Conservation (phyloP, 495 filamentous ascomycete species). For the Tricharina praecox region DNA sequence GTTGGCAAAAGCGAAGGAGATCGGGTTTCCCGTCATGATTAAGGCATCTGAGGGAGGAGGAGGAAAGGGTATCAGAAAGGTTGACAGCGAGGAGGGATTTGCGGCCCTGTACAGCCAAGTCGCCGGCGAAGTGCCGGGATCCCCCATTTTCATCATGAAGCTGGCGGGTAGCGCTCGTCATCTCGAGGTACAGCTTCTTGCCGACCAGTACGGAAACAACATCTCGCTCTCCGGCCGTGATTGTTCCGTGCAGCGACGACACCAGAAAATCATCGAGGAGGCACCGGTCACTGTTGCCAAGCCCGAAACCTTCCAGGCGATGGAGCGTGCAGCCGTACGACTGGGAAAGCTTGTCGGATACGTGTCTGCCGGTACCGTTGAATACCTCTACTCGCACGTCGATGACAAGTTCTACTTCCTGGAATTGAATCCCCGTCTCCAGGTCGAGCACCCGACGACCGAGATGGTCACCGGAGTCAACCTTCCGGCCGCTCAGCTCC, state of each 20-base stretch:
- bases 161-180: slow-evolving; percentile 89
- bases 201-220: slow-evolving; percentile 99
- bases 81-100: slow-evolving; percentile 72
- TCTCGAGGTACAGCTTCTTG: slow-evolving; percentile 91
- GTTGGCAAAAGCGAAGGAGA: slow-evolving; percentile 66
- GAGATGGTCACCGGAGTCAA: slow-evolving; percentile 99
- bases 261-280: slow-evolving; percentile 99
- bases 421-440: slow-evolving; percentile 91
- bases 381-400: slow-evolving; percentile 96
- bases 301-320: slow-evolving; percentile 69
- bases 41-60: slow-evolving; percentile 99
- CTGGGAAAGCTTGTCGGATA: slow-evolving; percentile 90
- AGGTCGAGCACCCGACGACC: slow-evolving; percentile 97
- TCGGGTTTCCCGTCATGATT: slow-evolving; percentile 98
- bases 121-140: slow-evolving; percentile 94
- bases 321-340: slow-evolving; percentile 93
- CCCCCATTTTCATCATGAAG: slow-evolving; percentile 99
- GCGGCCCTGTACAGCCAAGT: slow-evolving; percentile 76
- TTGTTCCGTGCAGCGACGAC: slow-evolving; percentile 94
- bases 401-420: slow-evolving; percentile 99
- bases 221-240: slow-evolving; percentile 97
- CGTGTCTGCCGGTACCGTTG: slow-evolving; percentile 95
- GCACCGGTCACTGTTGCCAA: slow-evolving; percentile 93
- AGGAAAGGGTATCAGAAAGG: slow-evolving; percentile 98
- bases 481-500: slow-evolving; percentile 88